These are phyloP conservation scores for Schoenoplectus tabernaemontani DNA, from an alignment of 202 grass and related monocot genomes.

Conservation along the genomic window DNA sequence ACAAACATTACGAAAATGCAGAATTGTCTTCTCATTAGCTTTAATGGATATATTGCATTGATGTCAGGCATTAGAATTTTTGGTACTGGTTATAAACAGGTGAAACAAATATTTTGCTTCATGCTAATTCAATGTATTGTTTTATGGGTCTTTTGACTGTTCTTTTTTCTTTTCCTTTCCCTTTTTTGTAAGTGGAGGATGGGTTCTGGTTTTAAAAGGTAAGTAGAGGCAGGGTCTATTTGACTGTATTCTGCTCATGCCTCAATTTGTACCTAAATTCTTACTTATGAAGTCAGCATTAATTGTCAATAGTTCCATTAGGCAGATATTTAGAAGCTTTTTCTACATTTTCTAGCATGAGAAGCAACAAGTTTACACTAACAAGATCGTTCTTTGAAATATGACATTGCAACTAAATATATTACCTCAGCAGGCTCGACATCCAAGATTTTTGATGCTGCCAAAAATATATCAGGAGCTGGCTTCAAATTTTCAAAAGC, in stretches of 20 bases:
- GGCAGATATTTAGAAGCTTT: not conserved
- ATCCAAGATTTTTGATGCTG: constrained; percentile 72
- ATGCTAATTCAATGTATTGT: not conserved
- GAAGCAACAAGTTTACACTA: not conserved
- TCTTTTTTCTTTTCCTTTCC: not conserved
- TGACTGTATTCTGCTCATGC: not conserved
- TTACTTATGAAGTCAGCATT: not conserved
- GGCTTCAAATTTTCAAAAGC: constrained; percentile 96
- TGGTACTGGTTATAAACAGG: not conserved
- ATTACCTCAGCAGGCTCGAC: constrained; percentile 61
- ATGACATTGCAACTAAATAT: constrained; percentile 4
- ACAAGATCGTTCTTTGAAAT: not conserved
- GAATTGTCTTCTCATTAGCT: not conserved
- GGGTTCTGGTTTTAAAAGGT: not conserved
- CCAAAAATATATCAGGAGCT: constrained; percentile 89
- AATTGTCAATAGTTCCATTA: not conserved
- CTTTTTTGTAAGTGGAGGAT: not conserved
- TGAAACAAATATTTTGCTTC: not conserved
- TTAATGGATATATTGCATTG: not conserved
- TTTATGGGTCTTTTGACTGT: not conserved
- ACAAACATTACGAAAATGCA: not conserved
- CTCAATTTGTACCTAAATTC: not conserved
- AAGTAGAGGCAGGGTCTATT: not conserved
- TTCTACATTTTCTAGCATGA: not conserved
- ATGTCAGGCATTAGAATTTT: not conserved